phyloP scores from a whole-genome alignment of 176 grass and related monocot genomes.

The Musa schizocarpa region DNA sequence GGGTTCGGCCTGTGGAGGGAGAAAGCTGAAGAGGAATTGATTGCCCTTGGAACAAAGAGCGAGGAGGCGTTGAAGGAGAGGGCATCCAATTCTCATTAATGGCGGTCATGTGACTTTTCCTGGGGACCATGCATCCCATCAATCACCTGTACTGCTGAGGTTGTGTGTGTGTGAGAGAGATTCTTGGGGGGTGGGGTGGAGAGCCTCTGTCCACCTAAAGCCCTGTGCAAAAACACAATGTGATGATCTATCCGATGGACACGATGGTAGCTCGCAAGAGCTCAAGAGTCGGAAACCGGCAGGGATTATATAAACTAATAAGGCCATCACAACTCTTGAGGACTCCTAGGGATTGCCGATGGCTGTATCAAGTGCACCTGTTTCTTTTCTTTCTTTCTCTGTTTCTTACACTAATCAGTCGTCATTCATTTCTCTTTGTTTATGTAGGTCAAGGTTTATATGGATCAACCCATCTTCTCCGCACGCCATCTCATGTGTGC shows the following conservation, averaged over 20 bases:
- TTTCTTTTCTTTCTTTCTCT: not conserved
- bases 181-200: too few species aligned
- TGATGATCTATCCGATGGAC: too few species aligned
- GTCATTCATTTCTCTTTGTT: not conserved
- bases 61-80: not conserved
- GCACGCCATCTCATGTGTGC: not conserved
- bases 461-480: not conserved
- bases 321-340: not conserved
- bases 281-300: not conserved
- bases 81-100: constrained; percentile 9
- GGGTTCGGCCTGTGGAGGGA: too few species aligned
- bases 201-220: too few species aligned
- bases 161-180: not conserved
- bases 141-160: not conserved
- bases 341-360: not conserved
- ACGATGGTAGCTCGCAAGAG: too few species aligned
- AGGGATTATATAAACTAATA: not conserved
- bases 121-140: not conserved
- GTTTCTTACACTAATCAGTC: not conserved
- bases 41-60: not conserved
- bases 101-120: not conserved
- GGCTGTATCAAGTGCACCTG: not conserved
- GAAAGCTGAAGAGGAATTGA: not conserved
- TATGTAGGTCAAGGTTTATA: not conserved
- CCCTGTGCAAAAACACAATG: not conserved